Evolutionary conservation across 495 filamentous ascomycete species (phyloP).

Genomic region (Chaetomium tenue): DNA sequence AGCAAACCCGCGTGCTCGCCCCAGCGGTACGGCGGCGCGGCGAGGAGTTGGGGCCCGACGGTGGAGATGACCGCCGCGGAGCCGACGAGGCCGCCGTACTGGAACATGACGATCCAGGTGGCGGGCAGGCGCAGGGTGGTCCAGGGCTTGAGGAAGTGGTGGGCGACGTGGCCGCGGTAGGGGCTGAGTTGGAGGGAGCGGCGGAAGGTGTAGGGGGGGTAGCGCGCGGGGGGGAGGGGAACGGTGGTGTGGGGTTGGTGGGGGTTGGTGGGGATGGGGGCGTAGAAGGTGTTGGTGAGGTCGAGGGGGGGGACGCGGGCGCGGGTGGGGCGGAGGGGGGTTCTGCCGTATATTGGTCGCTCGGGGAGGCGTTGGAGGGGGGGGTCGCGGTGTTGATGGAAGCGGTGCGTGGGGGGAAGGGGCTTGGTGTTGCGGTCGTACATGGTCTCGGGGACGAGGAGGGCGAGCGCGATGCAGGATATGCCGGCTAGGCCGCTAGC

Average conservation of each 20-base stretch:
- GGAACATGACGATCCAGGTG: conserved; percentile 32
- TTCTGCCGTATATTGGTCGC: too few species aligned
- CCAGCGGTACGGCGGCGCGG: conserved; percentile 30
- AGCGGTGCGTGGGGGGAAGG: too few species aligned
- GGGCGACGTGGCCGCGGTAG: conserved; percentile 22
- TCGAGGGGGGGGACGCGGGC: too few species aligned
- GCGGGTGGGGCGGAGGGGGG: too few species aligned
- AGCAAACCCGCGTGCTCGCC: conserved; percentile 29
- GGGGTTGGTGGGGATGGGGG: neutral
- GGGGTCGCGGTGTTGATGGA: too few species aligned
- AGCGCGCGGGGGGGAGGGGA: neutral
- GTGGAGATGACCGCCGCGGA: conserved; percentile 31
- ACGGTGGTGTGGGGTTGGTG: neutral
- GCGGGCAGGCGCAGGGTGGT: conserved; percentile 29
- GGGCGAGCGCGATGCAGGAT: conserved; percentile 34
- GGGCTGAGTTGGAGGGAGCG: conserved; percentile 25
- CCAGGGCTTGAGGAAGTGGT: conserved; percentile 33
- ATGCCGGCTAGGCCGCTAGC: conserved; percentile 41
- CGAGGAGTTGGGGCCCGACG: conserved; percentile 30
- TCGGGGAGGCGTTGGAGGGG: too few species aligned
- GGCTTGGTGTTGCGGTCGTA: too few species aligned
- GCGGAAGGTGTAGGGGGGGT: conserved; percentile 26
- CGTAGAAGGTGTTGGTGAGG: neutral
- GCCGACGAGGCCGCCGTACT: conserved; percentile 35
- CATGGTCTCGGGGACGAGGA: conserved; percentile 57